These are phyloP conservation scores for Lactarius sp. DNA, from an alignment of 768 basidiomycete species.

Conservation along the genomic window DNA sequence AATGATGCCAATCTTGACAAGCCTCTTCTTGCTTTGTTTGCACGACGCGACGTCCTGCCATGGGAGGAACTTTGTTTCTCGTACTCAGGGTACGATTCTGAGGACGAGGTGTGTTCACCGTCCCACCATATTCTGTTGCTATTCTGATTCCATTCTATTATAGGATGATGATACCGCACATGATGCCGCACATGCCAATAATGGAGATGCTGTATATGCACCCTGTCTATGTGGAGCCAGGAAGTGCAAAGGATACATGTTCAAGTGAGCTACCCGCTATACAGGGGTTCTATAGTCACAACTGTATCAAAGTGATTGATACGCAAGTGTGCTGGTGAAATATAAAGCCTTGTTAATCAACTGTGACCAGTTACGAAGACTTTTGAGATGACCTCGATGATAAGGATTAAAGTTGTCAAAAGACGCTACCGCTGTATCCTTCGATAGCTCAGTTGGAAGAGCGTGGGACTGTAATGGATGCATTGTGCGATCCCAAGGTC, in stretches of 20 bases:
- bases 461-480: constrained; percentile 24
- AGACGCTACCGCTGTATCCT: neutral
- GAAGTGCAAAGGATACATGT: constrained; percentile 45
- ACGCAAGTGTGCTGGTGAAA: neutral
- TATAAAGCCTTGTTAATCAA: neutral
- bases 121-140: neutral
- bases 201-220: constrained; percentile 42
- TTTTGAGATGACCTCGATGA: no score
- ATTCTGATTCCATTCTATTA: neutral
- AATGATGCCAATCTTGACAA: constrained; percentile 70
- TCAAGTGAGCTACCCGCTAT: constrained; percentile 13
- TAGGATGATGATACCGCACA: constrained; percentile 9
- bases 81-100: constrained; percentile 51
- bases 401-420: neutral
- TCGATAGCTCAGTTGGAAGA: constrained; percentile 25
- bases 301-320: neutral
- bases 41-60: constrained; percentile 54
- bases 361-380: no score
- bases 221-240: constrained; percentile 48
- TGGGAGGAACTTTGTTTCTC: constrained; percentile 75
- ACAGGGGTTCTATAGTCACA: neutral
- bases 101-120: constrained; percentile 29
- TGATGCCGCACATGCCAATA: constrained; percentile 10
- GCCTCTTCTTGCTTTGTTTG: constrained; percentile 65
- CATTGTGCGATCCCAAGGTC: constrained; percentile 19